Percentiles rank a stretch among this genome's conserved stretches.
Conservation (phyloP, 768 basidiomycete species). For the Mycena floridula region DNA sequence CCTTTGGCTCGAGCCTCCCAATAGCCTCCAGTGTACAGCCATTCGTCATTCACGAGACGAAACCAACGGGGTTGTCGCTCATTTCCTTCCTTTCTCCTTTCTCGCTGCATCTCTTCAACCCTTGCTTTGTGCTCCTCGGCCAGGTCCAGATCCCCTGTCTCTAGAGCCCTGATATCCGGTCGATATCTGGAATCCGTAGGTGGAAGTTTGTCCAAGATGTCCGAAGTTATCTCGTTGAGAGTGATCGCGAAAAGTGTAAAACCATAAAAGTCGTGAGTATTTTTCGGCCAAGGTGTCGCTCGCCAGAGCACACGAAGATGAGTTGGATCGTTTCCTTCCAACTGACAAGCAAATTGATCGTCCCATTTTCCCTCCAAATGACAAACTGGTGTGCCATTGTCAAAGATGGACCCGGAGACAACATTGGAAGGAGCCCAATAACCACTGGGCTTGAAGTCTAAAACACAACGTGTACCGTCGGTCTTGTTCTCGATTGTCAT, state of each 20-base stretch:
- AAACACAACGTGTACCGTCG: conserved; percentile 49
- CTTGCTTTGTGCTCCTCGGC: conserved; percentile 71
- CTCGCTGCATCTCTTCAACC: conserved; percentile 73
- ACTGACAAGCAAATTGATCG: conserved; percentile 70
- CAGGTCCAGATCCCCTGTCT: conserved; percentile 63
- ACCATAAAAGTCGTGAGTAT: conserved; percentile 70
- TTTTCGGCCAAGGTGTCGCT: conserved; percentile 64
- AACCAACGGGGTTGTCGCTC: conserved; percentile 75
- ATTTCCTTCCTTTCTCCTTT: conserved; percentile 53
- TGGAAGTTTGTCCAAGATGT: conserved; percentile 58
- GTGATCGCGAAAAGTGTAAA: conserved; percentile 78
- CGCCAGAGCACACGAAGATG: conserved; percentile 78
- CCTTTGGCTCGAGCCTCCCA: conserved; percentile 69
- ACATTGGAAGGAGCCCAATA: conserved; percentile 79
- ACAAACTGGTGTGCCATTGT: conserved; percentile 47
- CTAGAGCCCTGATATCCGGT: conserved; percentile 78
- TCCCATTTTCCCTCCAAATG: conserved; percentile 90
- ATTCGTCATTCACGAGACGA: conserved; percentile 57
- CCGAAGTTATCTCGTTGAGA: conserved; percentile 72
- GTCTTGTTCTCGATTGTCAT: conserved; percentile 66
- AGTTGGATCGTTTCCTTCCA: conserved; percentile 56
- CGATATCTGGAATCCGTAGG: conserved; percentile 79
- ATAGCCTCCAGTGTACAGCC: conserved; percentile 74
- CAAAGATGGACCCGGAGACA: conserved; percentile 56
- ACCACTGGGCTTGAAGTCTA: conserved; percentile 85